These are phyloP conservation scores for Chaetomiaceae sp. DNA, from an alignment of 2,329 filamentous ascomycete species.

Conservation along the genomic window DNA sequence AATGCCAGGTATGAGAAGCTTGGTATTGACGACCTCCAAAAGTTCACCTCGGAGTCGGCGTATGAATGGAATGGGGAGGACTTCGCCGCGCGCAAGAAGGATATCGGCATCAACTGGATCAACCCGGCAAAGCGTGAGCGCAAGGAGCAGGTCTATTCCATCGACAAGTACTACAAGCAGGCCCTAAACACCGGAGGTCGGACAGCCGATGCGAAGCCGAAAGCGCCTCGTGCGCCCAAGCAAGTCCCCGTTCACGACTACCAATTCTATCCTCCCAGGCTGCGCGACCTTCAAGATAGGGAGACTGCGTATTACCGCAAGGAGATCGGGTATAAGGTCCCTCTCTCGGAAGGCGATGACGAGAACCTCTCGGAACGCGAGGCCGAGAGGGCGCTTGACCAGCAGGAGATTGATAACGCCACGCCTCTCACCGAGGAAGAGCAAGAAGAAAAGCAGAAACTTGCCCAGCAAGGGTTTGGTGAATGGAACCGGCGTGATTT, in stretches of 20 bases:
- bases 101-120: constrained; percentile 93
- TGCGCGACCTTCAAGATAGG: constrained; percentile 88
- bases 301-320: constrained; percentile 96
- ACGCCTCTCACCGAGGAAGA: constrained; percentile 85
- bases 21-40: constrained; percentile 93
- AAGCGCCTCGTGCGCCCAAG: constrained; percentile 91
- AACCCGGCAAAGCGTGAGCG: constrained; percentile 97
- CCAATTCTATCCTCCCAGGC: constrained; percentile 85
- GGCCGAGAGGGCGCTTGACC: constrained; percentile 80
- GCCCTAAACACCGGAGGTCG: constrained; percentile 74
- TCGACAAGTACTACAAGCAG: constrained; percentile 97
- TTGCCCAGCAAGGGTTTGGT: constrained; percentile 81
- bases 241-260: constrained; percentile 92
- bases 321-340: constrained; percentile 92
- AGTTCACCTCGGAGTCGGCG: constrained; percentile 94
- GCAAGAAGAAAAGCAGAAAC: constrained; percentile 74
- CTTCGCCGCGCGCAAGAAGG: constrained; percentile 87
- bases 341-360: constrained; percentile 81
- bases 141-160: constrained; percentile 96
- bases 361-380: constrained; percentile 78
- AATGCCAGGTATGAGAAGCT: constrained; percentile 95
- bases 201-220: constrained; percentile 81
- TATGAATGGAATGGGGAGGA: constrained; percentile 99
- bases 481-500: constrained; percentile 98
- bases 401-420: constrained; percentile 90